phyloP scores from a whole-genome alignment of 1,139 yeast species.

The Blastobotrys capitulatus region DNA sequence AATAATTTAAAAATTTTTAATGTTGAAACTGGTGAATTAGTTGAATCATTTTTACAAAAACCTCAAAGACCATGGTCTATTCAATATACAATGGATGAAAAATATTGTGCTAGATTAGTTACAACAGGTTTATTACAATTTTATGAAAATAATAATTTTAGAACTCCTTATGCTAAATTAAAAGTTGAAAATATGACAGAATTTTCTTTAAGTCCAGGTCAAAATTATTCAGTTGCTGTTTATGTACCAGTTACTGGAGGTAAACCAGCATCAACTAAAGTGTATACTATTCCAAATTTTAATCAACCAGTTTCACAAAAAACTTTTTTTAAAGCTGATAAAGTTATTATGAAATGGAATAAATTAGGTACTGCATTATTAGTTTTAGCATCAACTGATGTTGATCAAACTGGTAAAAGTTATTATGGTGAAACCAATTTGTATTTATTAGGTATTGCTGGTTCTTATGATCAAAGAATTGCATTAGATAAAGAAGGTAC shows the following conservation, averaged over 20 bases:
- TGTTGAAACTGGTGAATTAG: conserved; percentile 41
- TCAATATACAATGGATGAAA: conserved; percentile 78
- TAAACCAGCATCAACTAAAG: conserved; percentile 82
- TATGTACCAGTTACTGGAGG: conserved; percentile 75
- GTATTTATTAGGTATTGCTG: conserved; percentile 86
- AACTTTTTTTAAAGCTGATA: conserved; percentile 92
- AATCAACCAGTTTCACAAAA: conserved; percentile 79
- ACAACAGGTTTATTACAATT: conserved; percentile 57
- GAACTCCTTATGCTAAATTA: conserved; percentile 57
- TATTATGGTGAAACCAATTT: conserved; percentile 96
- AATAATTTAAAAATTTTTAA: conserved; percentile 77
- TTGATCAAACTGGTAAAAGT: conserved; percentile 87
- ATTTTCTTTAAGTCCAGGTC: conserved; percentile 78
- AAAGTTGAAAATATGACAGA: conserved; percentile 57
- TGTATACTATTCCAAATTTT: conserved; percentile 69
- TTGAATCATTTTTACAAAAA: conserved; percentile 69
- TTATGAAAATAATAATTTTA: conserved; percentile 51
- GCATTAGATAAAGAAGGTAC: conserved; percentile 90
- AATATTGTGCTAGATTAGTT: conserved; percentile 58
- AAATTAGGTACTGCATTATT: conserved; percentile 87
- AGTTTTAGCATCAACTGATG: conserved; percentile 93
- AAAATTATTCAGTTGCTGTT: conserved; percentile 85
- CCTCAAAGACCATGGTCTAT: conserved; percentile 90
- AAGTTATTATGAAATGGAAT: conserved; percentile 91
- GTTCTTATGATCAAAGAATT: conserved; percentile 85